Evolutionary conservation across 2,329 filamentous ascomycete genomes (phyloP), one percentile per base, ranked within the genome.

Genomic region (Orbilia javanica): DNA sequence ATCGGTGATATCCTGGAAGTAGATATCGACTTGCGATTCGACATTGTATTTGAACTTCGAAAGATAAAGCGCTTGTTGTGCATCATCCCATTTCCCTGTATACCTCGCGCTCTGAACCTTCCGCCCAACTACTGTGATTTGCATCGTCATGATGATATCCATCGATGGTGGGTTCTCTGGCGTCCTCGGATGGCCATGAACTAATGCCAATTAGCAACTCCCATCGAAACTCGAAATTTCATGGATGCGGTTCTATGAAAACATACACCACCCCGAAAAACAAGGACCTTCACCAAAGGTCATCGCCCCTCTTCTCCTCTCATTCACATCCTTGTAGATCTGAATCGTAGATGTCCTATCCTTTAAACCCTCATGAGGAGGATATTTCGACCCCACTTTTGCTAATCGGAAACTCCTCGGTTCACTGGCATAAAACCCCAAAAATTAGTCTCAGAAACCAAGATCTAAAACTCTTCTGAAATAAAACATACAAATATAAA

Each of bases 261-360:
- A 64, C 74, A 39, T 79, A 79, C 74, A 73, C 74, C 74, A 79
- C 2, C 74, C 74, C 3, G 74, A 79, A 50, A 79, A 79, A 22
- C 60, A 72, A 55, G 64, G 62, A 6, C 66, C 74, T 39, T 79
- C 74, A 5, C 74, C 74, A 13, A 70, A 73, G 34, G 53, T 60
- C 46, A 79, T 68, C 0, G 63, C 65, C 1, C 44, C 68, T n/a
- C 74, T 55, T 18, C 74, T 53, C 52, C 74, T 67, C 53, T 79
- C 74, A 50, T 79, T 79, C 11, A 79, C 74, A 63, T 79, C 74
- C 29, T 68, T 72, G 34, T 68, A 79, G 6, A 79, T 55, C 46
- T 79, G 67, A n/a, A 79, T 22, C 11, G 52, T 63, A 42, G 74
- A 79, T 1, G 64, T 50, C 34, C 66, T 53, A 57, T 79, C 74